These are phyloP conservation scores for Cupressus sempervirens DNA, from an alignment of 75 land plant species.

Conservation along the genomic window DNA sequence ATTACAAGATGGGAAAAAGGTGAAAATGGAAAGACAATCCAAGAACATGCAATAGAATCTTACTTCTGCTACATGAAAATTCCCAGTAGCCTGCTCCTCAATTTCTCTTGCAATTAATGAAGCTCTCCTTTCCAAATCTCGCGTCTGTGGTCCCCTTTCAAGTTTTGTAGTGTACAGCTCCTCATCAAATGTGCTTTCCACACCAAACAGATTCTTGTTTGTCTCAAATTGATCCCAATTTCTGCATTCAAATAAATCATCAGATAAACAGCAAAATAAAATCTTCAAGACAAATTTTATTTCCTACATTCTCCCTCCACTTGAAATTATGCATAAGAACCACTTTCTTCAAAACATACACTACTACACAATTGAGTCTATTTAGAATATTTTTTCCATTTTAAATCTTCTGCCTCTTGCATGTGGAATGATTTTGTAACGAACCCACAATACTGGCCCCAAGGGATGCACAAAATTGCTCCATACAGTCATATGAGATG, in stretches of 20 bases:
- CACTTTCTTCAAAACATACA: neutral
- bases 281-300: neutral
- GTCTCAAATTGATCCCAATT: constrained; percentile 95
- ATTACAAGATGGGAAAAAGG: neutral
- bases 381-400: neutral
- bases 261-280: neutral
- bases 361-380: neutral
- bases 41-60: neutral
- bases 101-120: constrained; percentile 84
- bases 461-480: neutral
- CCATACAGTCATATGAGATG: neutral
- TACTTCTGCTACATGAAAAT: constrained; percentile 94
- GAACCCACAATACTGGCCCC: neutral
- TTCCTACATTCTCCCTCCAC: neutral
- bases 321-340: neutral
- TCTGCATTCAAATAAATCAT: constrained; percentile 23
- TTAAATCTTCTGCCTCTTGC: neutral
- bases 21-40: too few relatives aligned
- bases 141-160: constrained; percentile 81
- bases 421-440: neutral
- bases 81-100: constrained; percentile 67
- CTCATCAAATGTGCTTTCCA: constrained; percentile 91
- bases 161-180: constrained; percentile 94
- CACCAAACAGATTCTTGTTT: constrained; percentile 84
- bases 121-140: constrained; percentile 78